Evolutionary conservation across 139 green algal species (phyloP).

Genomic region (Picochlorum costavermella): DNA sequence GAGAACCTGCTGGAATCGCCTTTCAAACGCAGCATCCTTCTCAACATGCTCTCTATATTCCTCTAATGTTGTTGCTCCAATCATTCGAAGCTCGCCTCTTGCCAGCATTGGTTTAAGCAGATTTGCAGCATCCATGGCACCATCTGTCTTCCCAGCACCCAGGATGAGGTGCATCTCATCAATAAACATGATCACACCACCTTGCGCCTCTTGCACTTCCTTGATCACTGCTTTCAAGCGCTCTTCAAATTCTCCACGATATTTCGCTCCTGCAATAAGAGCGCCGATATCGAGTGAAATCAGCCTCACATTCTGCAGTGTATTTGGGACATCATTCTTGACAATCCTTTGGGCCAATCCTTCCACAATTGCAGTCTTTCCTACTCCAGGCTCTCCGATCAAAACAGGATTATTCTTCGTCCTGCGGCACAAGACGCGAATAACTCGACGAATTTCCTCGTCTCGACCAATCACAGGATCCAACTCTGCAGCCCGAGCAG

Average conservation of each 20-base stretch:
- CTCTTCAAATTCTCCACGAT: constrained; percentile 91
- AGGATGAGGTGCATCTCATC: constrained; percentile 83
- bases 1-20: constrained; percentile 78
- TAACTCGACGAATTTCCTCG: constrained; percentile 74
- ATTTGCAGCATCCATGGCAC: constrained; percentile 89
- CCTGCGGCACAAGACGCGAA: constrained; percentile 81
- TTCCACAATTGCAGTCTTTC: constrained; percentile 77
- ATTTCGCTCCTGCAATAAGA: constrained; percentile 86
- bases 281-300: constrained; percentile 85
- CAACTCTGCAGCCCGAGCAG: constrained; percentile 73
- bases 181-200: constrained; percentile 82
- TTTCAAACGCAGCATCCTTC: constrained; percentile 88
- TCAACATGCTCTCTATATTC: constrained; percentile 92
- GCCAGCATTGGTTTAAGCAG: constrained; percentile 96
- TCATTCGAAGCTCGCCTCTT: constrained; percentile 86
- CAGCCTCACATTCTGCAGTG: constrained; percentile 48
- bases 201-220: constrained; percentile 58
- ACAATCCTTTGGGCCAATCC: constrained; percentile 86
- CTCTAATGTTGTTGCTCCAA: constrained; percentile 84
- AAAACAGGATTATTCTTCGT: constrained; percentile 99
- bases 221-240: constrained; percentile 78
- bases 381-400: constrained; percentile 79
- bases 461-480: constrained; percentile 87
- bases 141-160: constrained; percentile 63
- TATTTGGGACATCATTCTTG: constrained; percentile 71